Evolutionary conservation across 129 eudicot genomes (phyloP).

Genomic region (Arctium minus): DNA sequence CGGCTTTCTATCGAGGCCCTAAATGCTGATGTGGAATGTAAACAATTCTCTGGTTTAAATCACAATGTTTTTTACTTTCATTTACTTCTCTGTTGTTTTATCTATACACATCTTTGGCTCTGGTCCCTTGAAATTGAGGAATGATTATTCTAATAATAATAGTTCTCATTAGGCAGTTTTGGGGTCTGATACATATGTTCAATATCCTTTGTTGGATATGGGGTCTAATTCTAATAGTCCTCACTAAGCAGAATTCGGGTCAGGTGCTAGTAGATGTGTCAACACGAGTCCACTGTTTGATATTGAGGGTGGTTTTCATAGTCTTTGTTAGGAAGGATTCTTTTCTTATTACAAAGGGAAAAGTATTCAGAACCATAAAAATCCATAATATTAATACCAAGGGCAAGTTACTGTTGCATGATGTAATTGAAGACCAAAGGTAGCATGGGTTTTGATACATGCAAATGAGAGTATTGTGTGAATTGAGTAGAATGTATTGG

Average conservation of each 20-base stretch:
- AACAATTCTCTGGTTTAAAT: slow-evolving; percentile 3
- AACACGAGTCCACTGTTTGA: not conserved
- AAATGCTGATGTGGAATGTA: slow-evolving; percentile 74
- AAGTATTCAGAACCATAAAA: not conserved
- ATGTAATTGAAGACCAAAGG: not conserved
- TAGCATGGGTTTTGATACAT: not conserved
- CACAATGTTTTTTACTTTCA: not conserved
- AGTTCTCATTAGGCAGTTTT: not conserved
- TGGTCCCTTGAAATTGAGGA: not conserved
- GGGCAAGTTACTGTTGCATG: not conserved
- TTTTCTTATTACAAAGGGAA: not conserved
- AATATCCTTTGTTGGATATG: not conserved
- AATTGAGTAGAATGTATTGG: no score
- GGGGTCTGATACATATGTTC: not conserved
- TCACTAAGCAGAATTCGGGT: not conserved
- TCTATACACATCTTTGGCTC: not conserved
- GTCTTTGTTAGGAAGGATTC: not conserved
- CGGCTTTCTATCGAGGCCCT: slow-evolving; percentile 57
- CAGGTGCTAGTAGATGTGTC: not conserved
- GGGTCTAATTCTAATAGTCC: not conserved
- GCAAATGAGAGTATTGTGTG: no score
- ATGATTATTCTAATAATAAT: not conserved
- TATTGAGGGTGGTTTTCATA: not conserved
- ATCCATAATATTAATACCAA: not conserved
- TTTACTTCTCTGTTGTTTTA: not conserved